These are phyloP conservation scores for Pseudogymnoascus sp. DNA, from an alignment of 2,329 filamentous ascomycete species.

Conservation along the genomic window DNA sequence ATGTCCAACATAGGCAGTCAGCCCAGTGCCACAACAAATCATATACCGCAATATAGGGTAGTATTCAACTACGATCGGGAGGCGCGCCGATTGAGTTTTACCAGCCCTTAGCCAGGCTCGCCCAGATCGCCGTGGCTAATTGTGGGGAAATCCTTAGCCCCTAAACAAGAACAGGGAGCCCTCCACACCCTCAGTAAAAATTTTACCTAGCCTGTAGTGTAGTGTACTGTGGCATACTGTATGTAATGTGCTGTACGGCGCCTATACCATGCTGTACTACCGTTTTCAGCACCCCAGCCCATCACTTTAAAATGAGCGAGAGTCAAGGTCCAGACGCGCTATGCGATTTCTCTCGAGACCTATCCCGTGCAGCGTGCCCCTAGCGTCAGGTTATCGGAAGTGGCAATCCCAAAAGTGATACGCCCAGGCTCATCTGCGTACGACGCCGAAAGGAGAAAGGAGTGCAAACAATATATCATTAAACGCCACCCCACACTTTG, in stretches of 20 bases:
- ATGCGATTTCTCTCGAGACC: neutral
- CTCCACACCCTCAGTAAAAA: neutral
- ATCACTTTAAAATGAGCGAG: neutral
- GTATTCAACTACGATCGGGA: neutral
- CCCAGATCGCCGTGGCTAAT: neutral
- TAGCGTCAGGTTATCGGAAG: neutral
- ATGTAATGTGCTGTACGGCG: neutral
- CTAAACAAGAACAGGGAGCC: neutral
- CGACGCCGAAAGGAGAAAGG: neutral
- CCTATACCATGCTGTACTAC: neutral
- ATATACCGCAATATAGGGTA: neutral
- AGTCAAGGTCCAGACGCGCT: neutral
- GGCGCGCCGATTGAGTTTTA: neutral
- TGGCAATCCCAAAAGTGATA: neutral
- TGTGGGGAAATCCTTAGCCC: neutral
- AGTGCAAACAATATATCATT: neutral
- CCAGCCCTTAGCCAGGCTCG: neutral
- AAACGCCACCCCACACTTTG: slow-evolving; percentile 3
- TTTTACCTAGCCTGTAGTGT: neutral
- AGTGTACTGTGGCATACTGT: neutral
- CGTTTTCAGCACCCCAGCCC: neutral
- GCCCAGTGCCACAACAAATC: neutral
- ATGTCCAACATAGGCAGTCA: neutral
- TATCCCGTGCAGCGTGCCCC: neutral
- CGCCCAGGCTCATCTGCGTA: neutral